These are phyloP conservation scores for Penicillium arizonense DNA, from an alignment of 495 filamentous ascomycete genomes.

Conservation along the genomic window DNA sequence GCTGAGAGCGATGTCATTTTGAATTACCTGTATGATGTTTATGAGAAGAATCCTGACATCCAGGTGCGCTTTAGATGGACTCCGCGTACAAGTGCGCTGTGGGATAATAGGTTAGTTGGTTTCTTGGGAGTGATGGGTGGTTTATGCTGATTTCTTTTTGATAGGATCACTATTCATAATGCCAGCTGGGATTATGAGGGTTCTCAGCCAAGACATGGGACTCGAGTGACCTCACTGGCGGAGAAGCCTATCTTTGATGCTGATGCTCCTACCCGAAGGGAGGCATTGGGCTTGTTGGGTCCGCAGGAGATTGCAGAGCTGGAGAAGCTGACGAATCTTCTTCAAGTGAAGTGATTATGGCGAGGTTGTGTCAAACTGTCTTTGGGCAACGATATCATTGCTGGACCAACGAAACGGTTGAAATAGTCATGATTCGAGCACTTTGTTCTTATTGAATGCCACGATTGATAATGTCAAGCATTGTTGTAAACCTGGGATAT, in stretches of 20 bases:
- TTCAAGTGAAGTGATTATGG: background rate
- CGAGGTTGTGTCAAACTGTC: background rate
- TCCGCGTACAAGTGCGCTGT: slow-evolving; percentile 57
- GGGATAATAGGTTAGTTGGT: slow-evolving; percentile 58
- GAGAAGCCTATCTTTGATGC: slow-evolving; percentile 66
- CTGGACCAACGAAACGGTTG: no score
- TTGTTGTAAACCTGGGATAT: no score
- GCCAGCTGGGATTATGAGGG: slow-evolving; percentile 68
- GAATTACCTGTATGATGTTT: slow-evolving; percentile 63
- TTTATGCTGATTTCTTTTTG: slow-evolving; percentile 54
- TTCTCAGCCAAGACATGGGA: slow-evolving; percentile 59
- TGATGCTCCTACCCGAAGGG: slow-evolving; percentile 54
- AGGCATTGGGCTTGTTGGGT: slow-evolving; percentile 53
- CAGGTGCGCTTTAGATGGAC: slow-evolving; percentile 68
- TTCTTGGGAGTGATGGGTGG: slow-evolving; percentile 53
- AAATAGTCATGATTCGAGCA: no score
- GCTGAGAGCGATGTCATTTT: slow-evolving; percentile 67
- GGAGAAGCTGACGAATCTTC: background rate
- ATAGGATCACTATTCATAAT: slow-evolving; percentile 65
- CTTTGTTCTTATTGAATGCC: no score
- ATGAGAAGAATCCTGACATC: slow-evolving; percentile 65
- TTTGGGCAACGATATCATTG: background rate
- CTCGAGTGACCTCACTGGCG: slow-evolving; percentile 63
- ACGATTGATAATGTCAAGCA: no score
- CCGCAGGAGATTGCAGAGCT: slow-evolving; percentile 1